Conservation (phyloP, 2,329 filamentous ascomycete genomes). For the Macroventuria anomochaeta region DNA sequence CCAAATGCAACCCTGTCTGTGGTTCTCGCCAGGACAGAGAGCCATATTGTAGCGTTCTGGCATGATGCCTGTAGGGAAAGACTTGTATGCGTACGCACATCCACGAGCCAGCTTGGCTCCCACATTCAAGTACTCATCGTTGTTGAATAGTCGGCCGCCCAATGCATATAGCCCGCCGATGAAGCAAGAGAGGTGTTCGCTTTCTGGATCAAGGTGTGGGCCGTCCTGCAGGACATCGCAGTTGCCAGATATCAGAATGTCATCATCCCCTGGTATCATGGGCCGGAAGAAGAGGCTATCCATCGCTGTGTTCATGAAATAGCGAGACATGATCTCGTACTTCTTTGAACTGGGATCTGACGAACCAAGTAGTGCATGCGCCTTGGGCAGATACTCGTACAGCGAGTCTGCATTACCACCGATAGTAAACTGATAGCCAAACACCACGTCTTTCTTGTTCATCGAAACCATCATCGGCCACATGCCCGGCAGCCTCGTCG, state of each 20-base stretch:
- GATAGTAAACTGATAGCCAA: constrained; percentile 41
- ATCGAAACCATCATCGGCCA: constrained; percentile 72
- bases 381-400: constrained; percentile 55
- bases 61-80: constrained; percentile 64
- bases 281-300: constrained; percentile 57
- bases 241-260: constrained; percentile 57
- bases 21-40: constrained; percentile 51
- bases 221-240: constrained; percentile 44
- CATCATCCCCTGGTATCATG: constrained; percentile 53
- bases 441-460: constrained; percentile 36
- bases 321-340: constrained; percentile 63
- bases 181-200: constrained; percentile 65
- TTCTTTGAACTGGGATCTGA: constrained; percentile 49
- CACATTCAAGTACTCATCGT: constrained; percentile 59
- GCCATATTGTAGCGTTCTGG: constrained; percentile 62
- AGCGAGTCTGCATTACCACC: constrained; percentile 45
- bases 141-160: constrained; percentile 61
- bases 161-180: constrained; percentile 66
- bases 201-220: constrained; percentile 53
- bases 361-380: constrained; percentile 55
- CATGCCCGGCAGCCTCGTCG: constrained; percentile 75
- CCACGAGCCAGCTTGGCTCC: constrained; percentile 64
- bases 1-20: constrained; percentile 55
- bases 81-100: constrained; percentile 65
- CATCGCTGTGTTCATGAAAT: constrained; percentile 50